Conservation (phyloP, 2,329 filamentous ascomycete species). For the Dendrostoma leiphaemia region DNA sequence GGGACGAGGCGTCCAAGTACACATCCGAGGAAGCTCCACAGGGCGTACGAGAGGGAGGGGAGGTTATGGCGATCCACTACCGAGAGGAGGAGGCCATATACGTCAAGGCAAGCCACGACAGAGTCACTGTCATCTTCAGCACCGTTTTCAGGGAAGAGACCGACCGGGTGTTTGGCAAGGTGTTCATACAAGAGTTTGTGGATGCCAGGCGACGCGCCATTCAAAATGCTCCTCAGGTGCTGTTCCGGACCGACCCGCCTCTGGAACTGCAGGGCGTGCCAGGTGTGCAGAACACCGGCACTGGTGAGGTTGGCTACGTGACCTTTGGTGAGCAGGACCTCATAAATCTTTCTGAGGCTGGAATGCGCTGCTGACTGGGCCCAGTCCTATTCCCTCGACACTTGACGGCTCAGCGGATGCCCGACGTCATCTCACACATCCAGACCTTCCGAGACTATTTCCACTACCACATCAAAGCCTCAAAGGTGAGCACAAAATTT, state of each 20-base stretch:
- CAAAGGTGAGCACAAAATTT: conserved; percentile 58
- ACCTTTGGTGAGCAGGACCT: conserved; percentile 80
- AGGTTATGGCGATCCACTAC: conserved; percentile 96
- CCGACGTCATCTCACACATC: conserved; percentile 96
- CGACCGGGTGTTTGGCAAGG: conserved; percentile 94
- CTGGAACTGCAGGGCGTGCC: conserved; percentile 85
- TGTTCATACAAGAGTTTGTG: conserved; percentile 98
- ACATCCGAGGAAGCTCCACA: conserved; percentile 93
- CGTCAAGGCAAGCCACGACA: conserved; percentile 94
- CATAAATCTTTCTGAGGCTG: too few species aligned
- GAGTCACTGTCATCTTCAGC: conserved; percentile 98
- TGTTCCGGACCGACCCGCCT: conserved; percentile 93
- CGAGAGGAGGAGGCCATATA: conserved; percentile 98
- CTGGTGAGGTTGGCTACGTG: conserved; percentile 91
- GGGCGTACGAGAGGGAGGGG: conserved; percentile 82
- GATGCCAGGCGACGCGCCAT: conserved; percentile 92
- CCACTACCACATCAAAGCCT: conserved; percentile 99
- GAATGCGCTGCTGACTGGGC: conserved; percentile 16
- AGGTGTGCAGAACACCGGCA: conserved; percentile 72
- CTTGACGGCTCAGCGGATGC: conserved; percentile 83
- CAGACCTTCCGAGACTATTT: conserved; percentile 99
- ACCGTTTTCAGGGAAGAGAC: conserved; percentile 98
- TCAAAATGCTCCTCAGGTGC: conserved; percentile 95
- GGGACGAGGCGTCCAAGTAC: conserved; percentile 87
- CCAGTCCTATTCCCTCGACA: conserved; percentile 93